A percentile compares a stretch with the other conserved stretches of the same genome.
Evolutionary conservation across 495 filamentous ascomycete genomes (phyloP).

Genomic region (Letharia lupina): DNA sequence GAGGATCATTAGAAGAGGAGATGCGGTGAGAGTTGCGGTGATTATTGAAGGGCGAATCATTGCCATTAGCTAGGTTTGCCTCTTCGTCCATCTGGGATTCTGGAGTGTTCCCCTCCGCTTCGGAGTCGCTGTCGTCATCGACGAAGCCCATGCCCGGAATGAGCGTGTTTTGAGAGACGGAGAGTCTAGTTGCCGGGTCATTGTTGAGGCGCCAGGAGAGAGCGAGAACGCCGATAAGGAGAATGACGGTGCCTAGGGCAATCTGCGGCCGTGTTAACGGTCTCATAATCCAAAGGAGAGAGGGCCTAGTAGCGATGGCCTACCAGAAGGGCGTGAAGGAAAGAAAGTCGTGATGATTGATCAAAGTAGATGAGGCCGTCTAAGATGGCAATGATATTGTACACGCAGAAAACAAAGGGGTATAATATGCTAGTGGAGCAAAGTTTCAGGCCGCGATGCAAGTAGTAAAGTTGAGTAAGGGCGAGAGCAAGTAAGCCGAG

Average conservation of each 20-base stretch:
- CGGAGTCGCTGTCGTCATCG: conserved; percentile 51
- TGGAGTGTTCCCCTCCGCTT: conserved; percentile 31
- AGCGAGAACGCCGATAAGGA: conserved; percentile 81
- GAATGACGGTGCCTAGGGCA: conserved; percentile 73
- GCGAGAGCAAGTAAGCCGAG: conserved; percentile 74
- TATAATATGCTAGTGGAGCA: conserved; percentile 95
- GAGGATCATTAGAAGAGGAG: conserved; percentile 13
- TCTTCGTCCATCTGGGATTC: conserved; percentile 36
- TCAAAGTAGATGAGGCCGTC: conserved; percentile 96
- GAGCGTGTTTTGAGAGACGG: conserved; percentile 51
- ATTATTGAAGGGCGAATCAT: conserved; percentile 15
- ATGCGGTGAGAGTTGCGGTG: conserved; percentile 12
- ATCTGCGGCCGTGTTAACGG: conserved; percentile 39
- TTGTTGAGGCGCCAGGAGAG: conserved; percentile 89
- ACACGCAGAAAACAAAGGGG: conserved; percentile 96
- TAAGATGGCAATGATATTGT: conserved; percentile 97
- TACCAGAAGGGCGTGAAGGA: conserved; percentile 52
- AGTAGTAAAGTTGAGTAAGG: conserved; percentile 86
- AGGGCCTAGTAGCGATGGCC: neutral
- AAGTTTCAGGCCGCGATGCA: conserved; percentile 86
- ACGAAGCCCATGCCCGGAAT: conserved; percentile 64
- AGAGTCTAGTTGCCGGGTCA: conserved; percentile 47
- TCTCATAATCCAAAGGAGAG: neutral
- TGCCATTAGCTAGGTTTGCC: conserved; percentile 29
- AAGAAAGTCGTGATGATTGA: conserved; percentile 69